Evolutionary conservation across 305 asterid genomes (phyloP), one percentile per base, ranked within the genome.

Genomic region (Andrographis paniculata): DNA sequence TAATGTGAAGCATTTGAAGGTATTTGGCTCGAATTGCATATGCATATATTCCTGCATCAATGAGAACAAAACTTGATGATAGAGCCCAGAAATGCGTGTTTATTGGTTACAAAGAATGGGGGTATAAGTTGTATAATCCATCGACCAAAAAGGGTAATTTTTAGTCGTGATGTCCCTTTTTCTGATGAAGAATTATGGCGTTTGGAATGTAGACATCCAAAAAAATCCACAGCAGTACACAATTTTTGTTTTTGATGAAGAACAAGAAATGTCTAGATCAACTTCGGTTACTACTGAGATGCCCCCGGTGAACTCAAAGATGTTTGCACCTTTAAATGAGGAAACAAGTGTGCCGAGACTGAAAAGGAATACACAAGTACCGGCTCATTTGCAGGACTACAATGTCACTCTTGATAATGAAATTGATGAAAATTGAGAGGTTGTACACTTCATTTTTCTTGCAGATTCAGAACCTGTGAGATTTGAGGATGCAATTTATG

Each of bases 21-120:
- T n/a, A n/a, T n/a, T n/a, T 23, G 49, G 58, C 0, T 49, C 27
- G 0, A 11, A n/a, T 55, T 22, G 55, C 55, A 1, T 50, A 56
- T 19, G 63, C 40, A 4, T 65, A 59, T 37, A 30, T 64, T 16
- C 58, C 50, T 0, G 53, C 37, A 14, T 21, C 19, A 47, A 52
- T 16, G 17, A 46, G 58, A 13, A 46, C 60, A 47, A 46, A 52
- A 28, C 37, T 52, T 3, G 48, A 64, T 59, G 58, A 58, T 53
- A 16, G 22, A 30, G 41, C 38, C 6, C 64, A 24, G 35, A 63
- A 45, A 13, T 9, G 14, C 1, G 17, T 57, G 1, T 14, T 56
- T n/a, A 16, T 58, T 40, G 53, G 65, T 3, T 63, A 63, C 5
- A 21, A 38, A 5, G 15, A 14, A 1, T 24, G 58, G 1, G 65